These are phyloP conservation scores for Ophiostoma montium DNA, from an alignment of 2,329 filamentous ascomycete genomes.

Conservation along the genomic window DNA sequence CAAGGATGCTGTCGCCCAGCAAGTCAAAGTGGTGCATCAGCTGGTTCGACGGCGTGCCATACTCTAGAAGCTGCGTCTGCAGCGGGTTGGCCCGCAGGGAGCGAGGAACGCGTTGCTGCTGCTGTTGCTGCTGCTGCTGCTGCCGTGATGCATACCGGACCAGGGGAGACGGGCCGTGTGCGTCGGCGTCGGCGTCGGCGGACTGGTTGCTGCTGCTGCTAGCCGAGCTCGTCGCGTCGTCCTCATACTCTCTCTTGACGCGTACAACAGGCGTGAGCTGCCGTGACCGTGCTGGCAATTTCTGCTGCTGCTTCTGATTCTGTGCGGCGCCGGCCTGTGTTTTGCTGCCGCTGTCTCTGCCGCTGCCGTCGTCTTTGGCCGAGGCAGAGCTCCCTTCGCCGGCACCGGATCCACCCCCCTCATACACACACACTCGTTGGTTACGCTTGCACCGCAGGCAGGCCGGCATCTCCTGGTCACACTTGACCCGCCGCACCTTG, in stretches of 20 bases:
- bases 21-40: conserved; percentile 13
- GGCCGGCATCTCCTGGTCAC: conserved; percentile 12
- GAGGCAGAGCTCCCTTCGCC: neutral
- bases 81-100: conserved; percentile 5
- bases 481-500: conserved; percentile 16
- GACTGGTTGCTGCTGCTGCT: neutral
- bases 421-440: conserved; percentile 12
- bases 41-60: conserved; percentile 10
- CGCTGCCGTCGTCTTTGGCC: neutral
- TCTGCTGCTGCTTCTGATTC: too few species aligned
- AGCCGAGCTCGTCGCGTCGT: neutral
- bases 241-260: neutral
- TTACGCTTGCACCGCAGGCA: conserved; percentile 15
- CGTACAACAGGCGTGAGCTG: neutral
- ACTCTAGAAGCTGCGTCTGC: conserved; percentile 2
- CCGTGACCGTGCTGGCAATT: neutral
- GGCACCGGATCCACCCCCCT: neutral
- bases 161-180: neutral
- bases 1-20: conserved; percentile 7
- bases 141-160: neutral
- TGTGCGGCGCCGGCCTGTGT: too few species aligned
- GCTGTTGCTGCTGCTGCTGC: too few species aligned
- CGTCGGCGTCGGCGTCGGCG: too few species aligned
- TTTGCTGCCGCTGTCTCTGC: too few species aligned
- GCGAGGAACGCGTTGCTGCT: too few species aligned